Evolutionary conservation across 2,329 filamentous ascomycete genomes (phyloP).

Genomic region (Penicillium nordicum): DNA sequence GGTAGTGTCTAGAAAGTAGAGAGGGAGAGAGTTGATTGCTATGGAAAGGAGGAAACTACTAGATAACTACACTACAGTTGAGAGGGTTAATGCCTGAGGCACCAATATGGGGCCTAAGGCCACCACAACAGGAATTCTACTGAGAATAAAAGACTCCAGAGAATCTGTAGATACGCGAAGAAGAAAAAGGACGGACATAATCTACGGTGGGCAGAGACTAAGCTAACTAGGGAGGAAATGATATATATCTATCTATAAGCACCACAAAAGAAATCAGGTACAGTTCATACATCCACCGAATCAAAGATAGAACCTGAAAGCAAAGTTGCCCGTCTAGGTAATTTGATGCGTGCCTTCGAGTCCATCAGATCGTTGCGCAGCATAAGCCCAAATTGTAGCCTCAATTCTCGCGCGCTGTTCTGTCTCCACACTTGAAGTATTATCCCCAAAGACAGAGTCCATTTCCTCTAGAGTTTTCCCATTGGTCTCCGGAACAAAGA

Average conservation of each 20-base stretch:
- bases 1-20: no score
- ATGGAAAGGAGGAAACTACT: no score
- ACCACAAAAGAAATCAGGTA: no score
- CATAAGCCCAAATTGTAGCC: constrained; percentile 2
- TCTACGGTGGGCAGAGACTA: background rate
- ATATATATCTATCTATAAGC: background rate
- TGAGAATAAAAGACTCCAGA: no score
- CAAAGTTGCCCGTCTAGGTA: background rate
- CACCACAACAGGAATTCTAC: background rate
- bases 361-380: background rate
- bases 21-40: no score
- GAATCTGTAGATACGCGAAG: background rate
- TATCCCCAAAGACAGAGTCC: constrained; percentile 35
- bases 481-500: constrained; percentile 55
- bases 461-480: constrained; percentile 53
- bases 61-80: no score
- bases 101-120: no score
- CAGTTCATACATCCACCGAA: background rate
- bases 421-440: background rate
- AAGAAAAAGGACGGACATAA: background rate
- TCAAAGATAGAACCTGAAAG: background rate
- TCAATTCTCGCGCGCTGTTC: constrained; percentile 4
- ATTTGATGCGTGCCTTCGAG: background rate
- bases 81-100: no score
- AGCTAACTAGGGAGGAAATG: no score